phyloP scores from a whole-genome alignment of 352 stramenopile species.

The Phytophthora tubulina region DNA sequence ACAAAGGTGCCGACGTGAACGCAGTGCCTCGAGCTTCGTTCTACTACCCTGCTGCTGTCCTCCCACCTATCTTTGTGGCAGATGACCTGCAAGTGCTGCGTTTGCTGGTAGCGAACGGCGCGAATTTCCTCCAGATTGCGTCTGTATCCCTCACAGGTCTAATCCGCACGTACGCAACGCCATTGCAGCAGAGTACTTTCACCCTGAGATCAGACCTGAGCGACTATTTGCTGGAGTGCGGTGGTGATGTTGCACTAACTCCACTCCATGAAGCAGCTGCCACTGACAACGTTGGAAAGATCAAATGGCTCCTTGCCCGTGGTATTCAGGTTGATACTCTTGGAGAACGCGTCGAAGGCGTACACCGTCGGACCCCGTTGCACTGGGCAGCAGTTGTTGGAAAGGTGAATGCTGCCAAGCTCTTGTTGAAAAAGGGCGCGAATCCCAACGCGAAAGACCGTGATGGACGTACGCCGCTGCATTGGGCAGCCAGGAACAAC shows the following conservation, averaged over 20 bases:
- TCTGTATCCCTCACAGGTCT: slow-evolving; percentile 53
- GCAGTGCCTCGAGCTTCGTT: slow-evolving; percentile 69
- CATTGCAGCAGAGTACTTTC: slow-evolving; percentile 72
- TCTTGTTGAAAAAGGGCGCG: slow-evolving; percentile 57
- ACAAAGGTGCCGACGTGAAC: slow-evolving; percentile 67
- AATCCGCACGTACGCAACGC: slow-evolving; percentile 55
- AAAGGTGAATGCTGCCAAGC: slow-evolving; percentile 39
- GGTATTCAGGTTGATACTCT: slow-evolving; percentile 58
- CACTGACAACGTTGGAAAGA: slow-evolving; percentile 48
- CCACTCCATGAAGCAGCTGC: slow-evolving; percentile 80
- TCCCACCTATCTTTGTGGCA: slow-evolving; percentile 80
- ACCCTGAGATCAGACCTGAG: slow-evolving; percentile 69
- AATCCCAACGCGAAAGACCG: slow-evolving; percentile 68
- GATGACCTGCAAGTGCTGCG: slow-evolving; percentile 79
- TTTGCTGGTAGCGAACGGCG: slow-evolving; percentile 65
- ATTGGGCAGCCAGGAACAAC: slow-evolving; percentile 83
- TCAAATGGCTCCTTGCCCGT: slow-evolving; percentile 57
- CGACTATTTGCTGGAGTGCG: slow-evolving; percentile 71
- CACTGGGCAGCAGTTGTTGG: slow-evolving; percentile 81
- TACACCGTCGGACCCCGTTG: slow-evolving; percentile 72
- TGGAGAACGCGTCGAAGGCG: slow-evolving; percentile 68
- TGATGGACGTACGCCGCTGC: slow-evolving; percentile 71
- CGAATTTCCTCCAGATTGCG: slow-evolving; percentile 77
- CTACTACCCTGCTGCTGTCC: slow-evolving; percentile 64
- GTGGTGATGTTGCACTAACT: slow-evolving; percentile 79